Percentiles rank a stretch among this genome's conserved stretches.
These are phyloP conservation scores for Trichosporon sp. DNA, from an alignment of 1,284 basidiomycete genomes.

Conservation along the genomic window DNA sequence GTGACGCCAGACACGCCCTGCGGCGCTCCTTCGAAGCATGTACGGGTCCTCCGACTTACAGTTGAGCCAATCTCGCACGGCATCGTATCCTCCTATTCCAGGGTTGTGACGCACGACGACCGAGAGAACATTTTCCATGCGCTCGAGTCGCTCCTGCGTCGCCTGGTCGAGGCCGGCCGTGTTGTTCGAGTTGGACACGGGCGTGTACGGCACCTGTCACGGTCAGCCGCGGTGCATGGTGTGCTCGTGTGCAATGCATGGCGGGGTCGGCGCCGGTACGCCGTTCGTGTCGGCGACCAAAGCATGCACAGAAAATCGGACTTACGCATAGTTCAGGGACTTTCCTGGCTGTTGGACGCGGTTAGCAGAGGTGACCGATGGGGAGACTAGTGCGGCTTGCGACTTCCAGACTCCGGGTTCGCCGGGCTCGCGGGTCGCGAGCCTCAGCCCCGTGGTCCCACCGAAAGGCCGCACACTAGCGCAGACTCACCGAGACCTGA, in stretches of 20 bases:
- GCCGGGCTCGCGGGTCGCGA: neutral
- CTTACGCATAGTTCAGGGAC: slow-evolving; percentile 49
- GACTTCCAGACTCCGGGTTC: neutral
- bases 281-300: too few species aligned
- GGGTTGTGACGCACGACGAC: slow-evolving; percentile 42
- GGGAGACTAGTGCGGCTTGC: neutral
- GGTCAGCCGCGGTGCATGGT: slow-evolving; percentile 7
- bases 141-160: slow-evolving; percentile 36
- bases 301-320: neutral
- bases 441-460: neutral
- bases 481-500: slow-evolving; percentile 16
- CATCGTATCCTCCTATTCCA: slow-evolving; percentile 37
- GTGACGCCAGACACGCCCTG: neutral
- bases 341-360: slow-evolving; percentile 38
- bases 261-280: too few species aligned
- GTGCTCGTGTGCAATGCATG: too few species aligned
- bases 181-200: slow-evolving; percentile 23
- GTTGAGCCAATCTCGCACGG: slow-evolving; percentile 41
- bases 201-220: slow-evolving; percentile 46
- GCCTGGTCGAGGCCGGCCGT: slow-evolving; percentile 32
- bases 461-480: neutral
- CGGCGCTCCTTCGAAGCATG: neutral
- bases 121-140: slow-evolving; percentile 41
- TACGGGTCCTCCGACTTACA: slow-evolving; percentile 20
- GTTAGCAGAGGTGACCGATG: slow-evolving; percentile 8